Percentiles rank a stretch among this genome's conserved stretches.
Conservation (phyloP, 352 stramenopile species). For the Globisporangium barbulae region DNA sequence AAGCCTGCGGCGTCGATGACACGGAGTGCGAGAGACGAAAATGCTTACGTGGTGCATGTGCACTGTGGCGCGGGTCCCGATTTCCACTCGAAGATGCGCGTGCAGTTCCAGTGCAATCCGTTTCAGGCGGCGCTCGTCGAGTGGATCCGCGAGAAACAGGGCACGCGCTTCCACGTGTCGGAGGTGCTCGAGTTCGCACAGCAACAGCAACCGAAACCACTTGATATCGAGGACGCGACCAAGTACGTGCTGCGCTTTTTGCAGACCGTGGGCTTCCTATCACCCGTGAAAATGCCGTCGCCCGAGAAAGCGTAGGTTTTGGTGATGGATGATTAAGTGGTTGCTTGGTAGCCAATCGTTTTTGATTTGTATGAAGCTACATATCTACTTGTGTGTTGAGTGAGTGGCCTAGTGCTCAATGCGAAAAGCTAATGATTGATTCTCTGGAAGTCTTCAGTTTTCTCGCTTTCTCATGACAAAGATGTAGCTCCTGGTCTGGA, state of each 20-base stretch:
- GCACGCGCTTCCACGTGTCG: constrained; percentile 4
- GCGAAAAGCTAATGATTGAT: background rate
- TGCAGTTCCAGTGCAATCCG: constrained; percentile 48
- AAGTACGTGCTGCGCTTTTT: constrained; percentile 57
- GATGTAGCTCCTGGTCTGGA: constrained; percentile 50
- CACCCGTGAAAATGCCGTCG: constrained; percentile 27
- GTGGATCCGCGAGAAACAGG: constrained; percentile 38
- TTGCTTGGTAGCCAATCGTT: background rate
- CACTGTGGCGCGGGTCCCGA: constrained; percentile 22
- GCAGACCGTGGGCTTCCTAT: constrained; percentile 39
- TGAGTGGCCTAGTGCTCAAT: background rate
- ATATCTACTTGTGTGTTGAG: background rate
- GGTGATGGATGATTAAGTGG: background rate
- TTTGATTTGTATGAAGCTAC: constrained; percentile 1
- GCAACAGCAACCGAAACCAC: constrained; percentile 4
- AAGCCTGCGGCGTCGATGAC: constrained; percentile 14
- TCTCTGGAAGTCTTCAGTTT: constrained; percentile 2
- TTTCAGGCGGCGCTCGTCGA: constrained; percentile 48
- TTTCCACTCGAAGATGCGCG: constrained; percentile 30
- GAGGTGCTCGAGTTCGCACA: constrained; percentile 6
- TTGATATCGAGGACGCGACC: constrained; percentile 23
- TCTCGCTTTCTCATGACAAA: constrained; percentile 53
- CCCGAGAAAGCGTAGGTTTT: background rate
- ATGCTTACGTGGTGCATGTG: constrained; percentile 36
- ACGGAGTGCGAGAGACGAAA: background rate